phyloP scores from a whole-genome alignment of 495 filamentous ascomycete species.

The Penicillium robsamsonii region DNA sequence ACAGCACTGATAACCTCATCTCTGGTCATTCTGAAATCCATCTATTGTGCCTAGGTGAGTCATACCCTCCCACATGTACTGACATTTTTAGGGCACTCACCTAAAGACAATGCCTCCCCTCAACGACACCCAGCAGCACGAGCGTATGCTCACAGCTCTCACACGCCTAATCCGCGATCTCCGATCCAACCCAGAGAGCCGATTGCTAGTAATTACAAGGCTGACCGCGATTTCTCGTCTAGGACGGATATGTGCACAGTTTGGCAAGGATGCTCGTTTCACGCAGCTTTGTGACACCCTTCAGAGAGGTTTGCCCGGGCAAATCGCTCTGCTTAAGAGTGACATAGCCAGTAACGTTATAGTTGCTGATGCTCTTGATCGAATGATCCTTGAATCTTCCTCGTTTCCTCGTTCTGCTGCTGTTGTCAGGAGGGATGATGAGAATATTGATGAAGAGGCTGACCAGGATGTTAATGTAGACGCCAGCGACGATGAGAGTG shows the following conservation, averaged over 20 bases:
- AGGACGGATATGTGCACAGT: background rate
- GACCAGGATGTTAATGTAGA: background rate
- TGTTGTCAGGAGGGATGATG: background rate
- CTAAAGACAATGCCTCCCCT: background rate
- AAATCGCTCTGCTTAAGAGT: background rate
- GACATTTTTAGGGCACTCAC: background rate
- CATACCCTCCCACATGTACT: background rate
- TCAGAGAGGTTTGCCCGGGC: background rate
- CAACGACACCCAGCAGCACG: background rate
- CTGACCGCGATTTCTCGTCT: background rate
- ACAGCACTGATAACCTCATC: background rate
- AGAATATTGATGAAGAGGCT: background rate
- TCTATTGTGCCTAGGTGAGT: background rate
- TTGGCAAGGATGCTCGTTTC: background rate
- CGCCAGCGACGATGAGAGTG: background rate
- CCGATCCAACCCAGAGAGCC: background rate
- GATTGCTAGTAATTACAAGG: background rate
- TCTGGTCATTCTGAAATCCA: background rate
- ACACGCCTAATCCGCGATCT: background rate
- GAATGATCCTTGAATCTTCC: background rate
- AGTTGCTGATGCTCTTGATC: background rate
- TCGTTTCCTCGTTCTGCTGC: background rate
- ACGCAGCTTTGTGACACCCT: background rate
- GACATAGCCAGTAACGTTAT: background rate
- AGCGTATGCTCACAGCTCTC: slow-evolving; percentile 1